Evolutionary conservation across 2,329 filamentous ascomycete species (phyloP).

Genomic region (Apiospora saccharicola): DNA sequence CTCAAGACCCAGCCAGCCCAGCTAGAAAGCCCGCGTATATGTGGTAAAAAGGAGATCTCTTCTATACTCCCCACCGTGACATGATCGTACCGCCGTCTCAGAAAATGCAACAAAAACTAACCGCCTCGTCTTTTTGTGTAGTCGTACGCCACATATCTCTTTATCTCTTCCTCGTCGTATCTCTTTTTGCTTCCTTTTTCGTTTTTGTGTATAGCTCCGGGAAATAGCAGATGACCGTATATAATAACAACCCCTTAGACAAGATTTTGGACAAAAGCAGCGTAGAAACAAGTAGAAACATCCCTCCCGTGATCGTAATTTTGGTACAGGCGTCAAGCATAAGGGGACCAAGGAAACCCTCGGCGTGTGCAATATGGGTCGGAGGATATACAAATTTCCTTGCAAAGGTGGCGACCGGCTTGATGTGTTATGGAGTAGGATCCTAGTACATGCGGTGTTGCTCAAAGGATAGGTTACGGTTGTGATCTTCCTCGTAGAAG

Average conservation of each 20-base stretch:
- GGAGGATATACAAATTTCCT: neutral
- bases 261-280: neutral
- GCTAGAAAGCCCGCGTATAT: conserved; percentile 3
- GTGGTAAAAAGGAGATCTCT: conserved; percentile 2
- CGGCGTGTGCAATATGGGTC: neutral
- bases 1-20: conserved; percentile 1
- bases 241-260: neutral
- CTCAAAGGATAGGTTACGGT: conserved; percentile 49
- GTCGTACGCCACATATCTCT: neutral
- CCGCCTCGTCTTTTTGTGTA: conserved; percentile 6
- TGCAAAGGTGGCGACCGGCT: neutral
- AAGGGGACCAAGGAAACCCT: neutral
- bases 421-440: neutral
- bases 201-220: neutral
- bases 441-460: conserved; percentile 52
- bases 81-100: conserved; percentile 15
- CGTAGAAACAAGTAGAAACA: neutral
- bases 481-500: conserved; percentile 55
- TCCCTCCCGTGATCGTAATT: neutral
- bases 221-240: neutral
- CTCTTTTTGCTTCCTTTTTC: neutral
- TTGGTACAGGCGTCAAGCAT: conserved; percentile 13
- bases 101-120: conserved; percentile 18
- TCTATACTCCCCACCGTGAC: conserved; percentile 8
- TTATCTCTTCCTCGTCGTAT: neutral